Evolutionary conservation across 2,329 filamentous ascomycete species (phyloP).

Genomic region (Aspergillus phoenicis): DNA sequence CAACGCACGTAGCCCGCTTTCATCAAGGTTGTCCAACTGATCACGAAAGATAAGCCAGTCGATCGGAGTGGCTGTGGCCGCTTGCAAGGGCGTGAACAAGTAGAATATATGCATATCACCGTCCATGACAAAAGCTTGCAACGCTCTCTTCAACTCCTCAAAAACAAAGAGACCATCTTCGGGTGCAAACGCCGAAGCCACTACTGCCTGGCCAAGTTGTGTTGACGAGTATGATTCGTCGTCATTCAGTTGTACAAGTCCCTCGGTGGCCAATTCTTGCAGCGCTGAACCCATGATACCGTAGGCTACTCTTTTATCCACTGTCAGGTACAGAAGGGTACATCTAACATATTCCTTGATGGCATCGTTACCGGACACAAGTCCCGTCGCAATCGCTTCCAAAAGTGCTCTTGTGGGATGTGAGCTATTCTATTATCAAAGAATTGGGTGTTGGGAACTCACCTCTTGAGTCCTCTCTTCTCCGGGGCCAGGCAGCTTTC

Average conservation of each 20-base stretch:
- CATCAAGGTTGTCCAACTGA: slow-evolving; percentile 70
- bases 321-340: slow-evolving; percentile 66
- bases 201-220: slow-evolving; percentile 68
- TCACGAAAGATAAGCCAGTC: slow-evolving; percentile 75
- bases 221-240: slow-evolving; percentile 62
- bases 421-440: slow-evolving; percentile 7
- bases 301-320: slow-evolving; percentile 53
- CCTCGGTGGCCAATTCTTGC: slow-evolving; percentile 57
- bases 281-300: slow-evolving; percentile 62
- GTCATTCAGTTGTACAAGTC: slow-evolving; percentile 57
- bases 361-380: slow-evolving; percentile 66
- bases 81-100: slow-evolving; percentile 72
- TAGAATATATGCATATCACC: slow-evolving; percentile 80
- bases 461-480: slow-evolving; percentile 69
- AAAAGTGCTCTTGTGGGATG: slow-evolving; percentile 62
- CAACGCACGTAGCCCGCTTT: slow-evolving; percentile 70
- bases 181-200: slow-evolving; percentile 71
- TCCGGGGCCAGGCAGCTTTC: slow-evolving; percentile 69
- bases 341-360: slow-evolving; percentile 69
- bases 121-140: slow-evolving; percentile 76
- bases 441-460: slow-evolving; percentile 13
- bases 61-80: slow-evolving; percentile 51
- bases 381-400: slow-evolving; percentile 68
- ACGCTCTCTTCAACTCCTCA: slow-evolving; percentile 66
- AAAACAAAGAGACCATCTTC: slow-evolving; percentile 75